Evolutionary conservation across 805 yeast genomes (phyloP), one percentile per base, ranked within the genome.

Genomic region (Saccharomycopsis oosterbeekiorum): DNA sequence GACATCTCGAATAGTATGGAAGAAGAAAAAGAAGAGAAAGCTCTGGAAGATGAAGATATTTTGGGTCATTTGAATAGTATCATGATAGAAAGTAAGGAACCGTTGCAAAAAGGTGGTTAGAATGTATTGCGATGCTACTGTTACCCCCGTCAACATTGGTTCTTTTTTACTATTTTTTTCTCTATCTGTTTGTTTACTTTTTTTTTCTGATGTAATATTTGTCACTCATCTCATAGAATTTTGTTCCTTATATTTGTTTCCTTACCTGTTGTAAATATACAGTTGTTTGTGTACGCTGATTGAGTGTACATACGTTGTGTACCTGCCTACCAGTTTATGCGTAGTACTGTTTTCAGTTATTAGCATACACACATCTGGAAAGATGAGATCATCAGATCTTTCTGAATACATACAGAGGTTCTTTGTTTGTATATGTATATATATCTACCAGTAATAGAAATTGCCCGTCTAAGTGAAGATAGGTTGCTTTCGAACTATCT

Each of bases 1-100:
- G 17, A n/a, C n/a, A 41, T 26, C 10, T n/a, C 34, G 34, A 29
- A 29, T 29, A 29, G 6, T 29, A 29, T 29, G 34, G 34, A 29
- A 6, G 34, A 29, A 6, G 34, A 29, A 29, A 29, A 29, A 53
- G 55, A 17, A n/a, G 56, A 53, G 37, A 42, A n/a, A 19, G 59
- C 47, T 12, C 56, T 55, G 9, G 66, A 64, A 41, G 60, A 60
- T 11, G 62, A 62, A 37, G 75, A 75, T 42, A 63, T 70, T 17
- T 34, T 57, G 5, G 74, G 75, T 1, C 84, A 80, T 67, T 68
- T 82, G 63, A 70, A 76, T 34, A 74, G 76, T 56, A 76, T 82
- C 59, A 75, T 75, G 59, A 71, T 79, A 47, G 83, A 83, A 60
- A 76, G 76, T 55, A 75, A 66, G 51, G 85, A 79, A 57, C 74